Evolutionary conservation across 2,329 filamentous ascomycete species (phyloP).

Genomic region (Alternaria gaisen): DNA sequence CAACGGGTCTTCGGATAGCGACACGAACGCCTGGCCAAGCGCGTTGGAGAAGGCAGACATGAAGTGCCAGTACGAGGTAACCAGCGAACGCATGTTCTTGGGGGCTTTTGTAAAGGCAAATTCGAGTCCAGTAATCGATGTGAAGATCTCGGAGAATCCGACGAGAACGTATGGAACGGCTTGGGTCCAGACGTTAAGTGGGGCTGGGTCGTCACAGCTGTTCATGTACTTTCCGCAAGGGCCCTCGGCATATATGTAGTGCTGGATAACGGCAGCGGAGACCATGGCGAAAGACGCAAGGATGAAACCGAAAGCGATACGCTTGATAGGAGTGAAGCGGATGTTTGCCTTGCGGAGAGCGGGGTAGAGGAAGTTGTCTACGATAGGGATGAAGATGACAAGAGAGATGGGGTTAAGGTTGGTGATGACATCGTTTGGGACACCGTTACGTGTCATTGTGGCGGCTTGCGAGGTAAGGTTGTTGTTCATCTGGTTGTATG

Average conservation of each 20-base stretch:
- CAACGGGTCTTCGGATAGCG: slow-evolving; percentile 69
- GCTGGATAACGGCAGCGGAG: slow-evolving; percentile 59
- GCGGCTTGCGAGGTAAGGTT: slow-evolving; percentile 65
- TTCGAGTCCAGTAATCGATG: slow-evolving; percentile 71
- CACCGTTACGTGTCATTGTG: slow-evolving; percentile 61
- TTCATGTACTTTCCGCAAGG: slow-evolving; percentile 68
- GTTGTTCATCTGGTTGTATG: slow-evolving; percentile 64
- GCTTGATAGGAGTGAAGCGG: slow-evolving; percentile 63
- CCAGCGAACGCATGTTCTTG: slow-evolving; percentile 81
- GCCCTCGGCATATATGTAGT: slow-evolving; percentile 71
- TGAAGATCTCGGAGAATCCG: slow-evolving; percentile 66
- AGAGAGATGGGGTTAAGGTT: slow-evolving; percentile 64
- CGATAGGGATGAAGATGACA: slow-evolving; percentile 64
- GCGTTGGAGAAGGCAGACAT: slow-evolving; percentile 75
- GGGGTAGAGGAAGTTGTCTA: slow-evolving; percentile 64
- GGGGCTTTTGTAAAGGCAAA: slow-evolving; percentile 82
- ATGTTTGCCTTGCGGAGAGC: slow-evolving; percentile 57
- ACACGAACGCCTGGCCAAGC: slow-evolving; percentile 73
- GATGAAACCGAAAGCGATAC: slow-evolving; percentile 62
- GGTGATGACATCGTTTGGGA: slow-evolving; percentile 65
- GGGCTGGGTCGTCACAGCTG: slow-evolving; percentile 61
- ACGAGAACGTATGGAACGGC: slow-evolving; percentile 61
- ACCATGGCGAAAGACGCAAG: slow-evolving; percentile 60
- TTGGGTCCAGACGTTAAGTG: slow-evolving; percentile 71
- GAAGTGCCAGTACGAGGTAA: slow-evolving; percentile 73